Conservation (phyloP, 495 filamentous ascomycete species). For the Viridothelium virens region DNA sequence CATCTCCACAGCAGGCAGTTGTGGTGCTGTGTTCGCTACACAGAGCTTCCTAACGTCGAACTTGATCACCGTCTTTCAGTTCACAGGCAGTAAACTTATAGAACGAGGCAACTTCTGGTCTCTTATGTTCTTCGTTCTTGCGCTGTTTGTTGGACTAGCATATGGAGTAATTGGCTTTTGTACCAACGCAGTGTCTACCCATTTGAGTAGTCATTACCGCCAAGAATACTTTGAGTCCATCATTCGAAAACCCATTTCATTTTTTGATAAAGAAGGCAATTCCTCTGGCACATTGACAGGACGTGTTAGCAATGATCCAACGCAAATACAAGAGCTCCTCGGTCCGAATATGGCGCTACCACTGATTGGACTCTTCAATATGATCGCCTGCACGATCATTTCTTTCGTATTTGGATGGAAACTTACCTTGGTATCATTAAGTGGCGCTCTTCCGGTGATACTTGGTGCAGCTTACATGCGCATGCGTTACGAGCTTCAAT, state of each 20-base stretch:
- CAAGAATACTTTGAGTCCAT: slow-evolving; percentile 54
- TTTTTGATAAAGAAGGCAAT: slow-evolving; percentile 48
- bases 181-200: slow-evolving; percentile 30
- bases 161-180: slow-evolving; percentile 48
- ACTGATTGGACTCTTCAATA: slow-evolving; percentile 42
- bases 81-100: slow-evolving; percentile 1
- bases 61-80: slow-evolving; percentile 23
- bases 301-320: slow-evolving; percentile 50
- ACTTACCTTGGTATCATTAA: slow-evolving; percentile 45
- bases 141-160: slow-evolving; percentile 42
- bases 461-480: slow-evolving; percentile 45
- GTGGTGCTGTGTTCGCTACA: slow-evolving; percentile 27
- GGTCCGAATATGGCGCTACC: slow-evolving; percentile 49
- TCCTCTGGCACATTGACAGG: slow-evolving; percentile 45
- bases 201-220: slow-evolving; percentile 39
- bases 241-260: slow-evolving; percentile 48
- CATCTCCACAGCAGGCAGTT: slow-evolving; percentile 13
- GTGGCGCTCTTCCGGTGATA: slow-evolving; percentile 45
- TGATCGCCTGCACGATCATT: slow-evolving; percentile 43
- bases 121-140: slow-evolving; percentile 36
- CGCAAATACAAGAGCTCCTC: slow-evolving; percentile 54
- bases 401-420: slow-evolving; percentile 53
- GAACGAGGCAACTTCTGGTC: slow-evolving; percentile 25
- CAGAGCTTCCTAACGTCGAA: slow-evolving; percentile 32
- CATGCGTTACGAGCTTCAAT: slow-evolving; percentile 46